Evolutionary conservation across 306 rosid genomes (phyloP).

Genomic region (Cucumis cinereus): DNA sequence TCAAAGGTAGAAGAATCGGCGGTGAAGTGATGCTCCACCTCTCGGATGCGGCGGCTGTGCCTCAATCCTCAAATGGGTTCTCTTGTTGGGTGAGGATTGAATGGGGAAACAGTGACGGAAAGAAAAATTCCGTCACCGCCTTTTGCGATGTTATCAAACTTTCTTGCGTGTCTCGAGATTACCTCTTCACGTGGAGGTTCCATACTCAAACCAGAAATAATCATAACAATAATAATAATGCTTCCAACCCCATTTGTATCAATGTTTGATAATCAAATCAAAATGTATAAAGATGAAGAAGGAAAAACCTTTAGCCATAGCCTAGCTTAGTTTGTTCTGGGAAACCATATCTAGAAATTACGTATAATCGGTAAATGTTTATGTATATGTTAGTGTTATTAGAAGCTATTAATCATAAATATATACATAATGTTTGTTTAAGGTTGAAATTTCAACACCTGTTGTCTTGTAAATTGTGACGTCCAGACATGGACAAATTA

Average conservation of each 20-base stretch:
- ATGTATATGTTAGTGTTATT: not conserved
- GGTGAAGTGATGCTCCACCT: conserved; percentile 60
- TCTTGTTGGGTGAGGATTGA: conserved; percentile 92
- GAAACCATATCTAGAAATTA: not conserved
- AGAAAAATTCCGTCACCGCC: conserved; percentile 34
- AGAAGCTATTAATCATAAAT: not conserved
- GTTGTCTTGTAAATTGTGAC: not conserved
- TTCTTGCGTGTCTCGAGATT: conserved; percentile 60
- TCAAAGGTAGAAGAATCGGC: conserved; percentile 42
- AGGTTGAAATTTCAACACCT: not conserved
- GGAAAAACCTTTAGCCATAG: not conserved
- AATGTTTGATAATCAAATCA: not conserved
- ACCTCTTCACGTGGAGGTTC: conserved; percentile 76
- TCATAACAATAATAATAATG: not conserved
- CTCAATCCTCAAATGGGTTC: conserved; percentile 53
- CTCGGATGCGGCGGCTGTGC: conserved; percentile 26
- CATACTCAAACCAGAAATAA: conserved; percentile 37
- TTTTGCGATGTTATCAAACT: conserved; percentile 64
- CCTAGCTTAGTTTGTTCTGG: not conserved
- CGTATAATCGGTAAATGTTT: not conserved
- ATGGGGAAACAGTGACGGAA: conserved; percentile 32
- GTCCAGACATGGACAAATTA: not conserved
- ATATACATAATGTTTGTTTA: not conserved
- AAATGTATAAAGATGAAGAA: not conserved
- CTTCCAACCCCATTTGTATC: conserved; percentile 33